A percentile compares a stretch with the other conserved stretches of the same genome.
Conservation (phyloP, 2,329 filamentous ascomycete genomes). For the Plectosphaerella sp. region DNA sequence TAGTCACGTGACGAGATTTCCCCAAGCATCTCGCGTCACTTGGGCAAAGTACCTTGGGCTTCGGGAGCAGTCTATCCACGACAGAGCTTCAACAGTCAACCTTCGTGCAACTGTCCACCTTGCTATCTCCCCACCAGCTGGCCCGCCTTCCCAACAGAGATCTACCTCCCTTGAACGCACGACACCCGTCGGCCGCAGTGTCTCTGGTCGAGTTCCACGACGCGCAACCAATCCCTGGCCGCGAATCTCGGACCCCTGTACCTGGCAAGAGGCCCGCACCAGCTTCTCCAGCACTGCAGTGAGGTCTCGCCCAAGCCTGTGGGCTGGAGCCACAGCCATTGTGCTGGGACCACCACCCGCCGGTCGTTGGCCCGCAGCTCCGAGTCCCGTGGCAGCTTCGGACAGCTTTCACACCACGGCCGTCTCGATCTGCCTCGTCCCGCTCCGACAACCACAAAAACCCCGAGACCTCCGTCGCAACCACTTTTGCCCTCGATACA, state of each 20-base stretch:
- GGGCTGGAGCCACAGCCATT: neutral
- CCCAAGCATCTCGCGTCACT: too few species aligned
- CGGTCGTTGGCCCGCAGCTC: neutral
- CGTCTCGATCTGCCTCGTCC: neutral
- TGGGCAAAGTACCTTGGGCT: too few species aligned
- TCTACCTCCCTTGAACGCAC: too few species aligned
- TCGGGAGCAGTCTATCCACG: too few species aligned
- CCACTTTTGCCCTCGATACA: neutral
- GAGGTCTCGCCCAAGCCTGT: neutral
- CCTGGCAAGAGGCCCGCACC: neutral
- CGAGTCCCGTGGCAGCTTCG: constrained; percentile 5
- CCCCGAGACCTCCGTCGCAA: too few species aligned
- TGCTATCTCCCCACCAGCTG: too few species aligned
- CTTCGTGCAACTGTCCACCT: too few species aligned
- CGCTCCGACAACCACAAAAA: too few species aligned
- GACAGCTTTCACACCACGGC: constrained; percentile 4
- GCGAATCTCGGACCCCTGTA: neutral
- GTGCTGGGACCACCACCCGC: neutral
- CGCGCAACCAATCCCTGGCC: neutral
- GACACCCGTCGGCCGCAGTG: too few species aligned
- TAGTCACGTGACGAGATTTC: too few species aligned
- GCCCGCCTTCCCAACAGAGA: too few species aligned
- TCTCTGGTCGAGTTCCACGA: neutral
- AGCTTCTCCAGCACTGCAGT: neutral
- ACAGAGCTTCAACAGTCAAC: too few species aligned